Conservation (phyloP, 257 asterid genomes). For the Gentiana straminea region DNA sequence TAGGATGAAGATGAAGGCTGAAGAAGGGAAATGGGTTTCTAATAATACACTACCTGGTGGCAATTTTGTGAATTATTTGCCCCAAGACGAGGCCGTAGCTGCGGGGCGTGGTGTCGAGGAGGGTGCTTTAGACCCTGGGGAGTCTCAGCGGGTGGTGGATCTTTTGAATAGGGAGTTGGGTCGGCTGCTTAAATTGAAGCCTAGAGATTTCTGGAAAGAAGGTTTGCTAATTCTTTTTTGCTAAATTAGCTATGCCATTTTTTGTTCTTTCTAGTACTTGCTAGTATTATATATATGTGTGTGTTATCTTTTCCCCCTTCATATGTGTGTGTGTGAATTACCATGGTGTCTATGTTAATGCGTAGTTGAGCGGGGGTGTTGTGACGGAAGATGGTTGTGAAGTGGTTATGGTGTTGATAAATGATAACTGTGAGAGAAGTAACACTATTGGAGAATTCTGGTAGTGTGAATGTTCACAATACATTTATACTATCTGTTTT, state of each 20-base stretch:
- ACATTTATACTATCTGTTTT: neutral
- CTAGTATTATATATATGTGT: neutral
- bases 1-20: conserved; percentile 36
- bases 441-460: neutral
- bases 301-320: no score
- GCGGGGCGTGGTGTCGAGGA: conserved; percentile 68
- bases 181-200: conserved; percentile 60
- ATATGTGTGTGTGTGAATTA: no score
- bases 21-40: conserved; percentile 39
- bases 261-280: neutral
- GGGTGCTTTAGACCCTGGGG: conserved; percentile 85
- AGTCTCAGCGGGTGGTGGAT: conserved; percentile 90
- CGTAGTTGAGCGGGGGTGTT: neutral
- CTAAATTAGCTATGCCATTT: neutral
- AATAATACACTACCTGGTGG: conserved; percentile 22
- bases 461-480: neutral
- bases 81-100: conserved; percentile 98
- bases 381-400: neutral
- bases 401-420: neutral
- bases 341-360: no score
- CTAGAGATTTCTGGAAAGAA: conserved; percentile 86
- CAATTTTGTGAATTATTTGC: conserved; percentile 67
- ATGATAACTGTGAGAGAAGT: neutral
- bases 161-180: conserved; percentile 68
- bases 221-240: conserved; percentile 23